These are phyloP conservation scores for Tolypocladium inflatum DNA, from an alignment of 2,329 filamentous ascomycete species.

Conservation along the genomic window DNA sequence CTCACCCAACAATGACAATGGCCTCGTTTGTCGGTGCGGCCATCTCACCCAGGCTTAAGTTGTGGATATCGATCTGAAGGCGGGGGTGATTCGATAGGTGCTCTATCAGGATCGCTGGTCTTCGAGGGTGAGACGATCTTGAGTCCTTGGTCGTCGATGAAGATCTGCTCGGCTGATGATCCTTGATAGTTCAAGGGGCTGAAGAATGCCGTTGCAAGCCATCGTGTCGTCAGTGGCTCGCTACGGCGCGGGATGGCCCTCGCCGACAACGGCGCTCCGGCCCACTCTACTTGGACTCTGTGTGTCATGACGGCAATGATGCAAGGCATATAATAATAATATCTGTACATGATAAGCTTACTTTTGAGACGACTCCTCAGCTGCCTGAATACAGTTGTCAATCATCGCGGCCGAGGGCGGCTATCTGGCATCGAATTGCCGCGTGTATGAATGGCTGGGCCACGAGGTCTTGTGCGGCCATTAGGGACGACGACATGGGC, in stretches of 20 bases:
- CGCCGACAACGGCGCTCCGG: neutral
- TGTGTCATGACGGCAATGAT: neutral
- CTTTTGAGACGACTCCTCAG: too few relatives aligned
- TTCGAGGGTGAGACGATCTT: neutral
- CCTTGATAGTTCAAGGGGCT: neutral
- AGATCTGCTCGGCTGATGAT: too few relatives aligned
- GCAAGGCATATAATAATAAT: neutral
- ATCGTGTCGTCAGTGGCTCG: neutral
- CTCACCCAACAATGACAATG: conserved; percentile 16
- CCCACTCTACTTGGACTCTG: neutral
- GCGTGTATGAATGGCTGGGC: too few relatives aligned
- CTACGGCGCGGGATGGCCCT: neutral
- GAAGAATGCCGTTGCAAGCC: neutral
- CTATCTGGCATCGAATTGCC: too few relatives aligned
- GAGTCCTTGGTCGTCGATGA: too few relatives aligned
- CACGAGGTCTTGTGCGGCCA: too few relatives aligned
- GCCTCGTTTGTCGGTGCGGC: conserved; percentile 1
- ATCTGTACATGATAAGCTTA: too few relatives aligned
- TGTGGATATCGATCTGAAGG: neutral
- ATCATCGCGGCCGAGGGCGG: too few relatives aligned
- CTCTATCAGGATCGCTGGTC: neutral
- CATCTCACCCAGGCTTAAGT: neutral
- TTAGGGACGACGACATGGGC: too few relatives aligned
- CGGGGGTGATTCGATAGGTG: neutral
- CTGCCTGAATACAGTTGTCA: too few relatives aligned